These are phyloP conservation scores for Echeveria elegans DNA, from an alignment of 164 flowering plant genomes.

Conservation along the genomic window DNA sequence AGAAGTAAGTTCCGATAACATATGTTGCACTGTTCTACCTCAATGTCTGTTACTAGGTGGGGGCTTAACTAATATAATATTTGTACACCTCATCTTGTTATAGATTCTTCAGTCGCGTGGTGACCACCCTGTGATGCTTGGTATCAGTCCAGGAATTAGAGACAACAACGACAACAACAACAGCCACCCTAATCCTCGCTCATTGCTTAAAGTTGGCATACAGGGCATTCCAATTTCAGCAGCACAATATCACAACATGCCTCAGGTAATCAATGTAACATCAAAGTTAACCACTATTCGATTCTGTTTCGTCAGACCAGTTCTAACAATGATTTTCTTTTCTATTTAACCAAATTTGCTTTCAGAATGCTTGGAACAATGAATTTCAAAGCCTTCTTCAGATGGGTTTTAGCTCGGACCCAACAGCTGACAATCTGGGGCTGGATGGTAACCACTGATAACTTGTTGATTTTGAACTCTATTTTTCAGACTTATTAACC, in stretches of 20 bases:
- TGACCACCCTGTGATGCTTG: slow-evolving; percentile 29
- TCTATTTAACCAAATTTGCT: not conserved
- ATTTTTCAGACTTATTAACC: not conserved
- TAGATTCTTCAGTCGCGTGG: slow-evolving; percentile 53
- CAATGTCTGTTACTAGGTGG: not conserved
- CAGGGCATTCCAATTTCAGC: slow-evolving; percentile 28
- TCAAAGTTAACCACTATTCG: not conserved
- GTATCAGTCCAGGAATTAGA: slow-evolving; percentile 36
- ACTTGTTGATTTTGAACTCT: not conserved
- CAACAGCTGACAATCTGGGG: slow-evolving; percentile 40
- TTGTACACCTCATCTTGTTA: not conserved
- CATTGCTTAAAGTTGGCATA: slow-evolving; percentile 25
- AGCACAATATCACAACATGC: slow-evolving; percentile 36
- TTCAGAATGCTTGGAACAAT: slow-evolving; percentile 42
- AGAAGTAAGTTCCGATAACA: slow-evolving; percentile 49
- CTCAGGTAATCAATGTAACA: slow-evolving; percentile 36
- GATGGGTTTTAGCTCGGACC: slow-evolving; percentile 51
- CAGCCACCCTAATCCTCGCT: slow-evolving; percentile 30
- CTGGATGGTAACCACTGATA: slow-evolving; percentile 33
- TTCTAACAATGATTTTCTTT: no score
- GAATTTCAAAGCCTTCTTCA: slow-evolving; percentile 62
- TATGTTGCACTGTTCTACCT: not conserved
- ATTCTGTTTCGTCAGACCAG: no score
- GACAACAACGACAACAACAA: slow-evolving; percentile 18
- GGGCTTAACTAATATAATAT: not conserved